Evolutionary conservation across 208 protist species (phyloP).

Genomic region (Herpetomonas tarakana): DNA sequence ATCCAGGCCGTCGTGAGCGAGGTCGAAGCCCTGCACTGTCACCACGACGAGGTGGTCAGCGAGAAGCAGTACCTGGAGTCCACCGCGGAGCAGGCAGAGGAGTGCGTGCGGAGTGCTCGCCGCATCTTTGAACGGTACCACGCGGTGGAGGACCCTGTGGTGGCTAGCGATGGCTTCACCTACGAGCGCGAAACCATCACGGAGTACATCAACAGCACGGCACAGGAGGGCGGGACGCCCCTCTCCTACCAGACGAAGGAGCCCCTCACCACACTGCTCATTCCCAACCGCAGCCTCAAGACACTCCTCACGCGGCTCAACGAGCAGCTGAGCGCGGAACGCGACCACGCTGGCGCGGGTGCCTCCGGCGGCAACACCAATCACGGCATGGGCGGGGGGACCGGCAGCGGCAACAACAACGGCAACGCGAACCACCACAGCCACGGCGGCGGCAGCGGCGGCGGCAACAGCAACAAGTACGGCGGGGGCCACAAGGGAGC

Average conservation of each 20-base stretch:
- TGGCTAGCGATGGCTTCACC: conserved; percentile 89
- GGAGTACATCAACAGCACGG: conserved; percentile 62
- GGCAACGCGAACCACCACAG: conserved; percentile 5
- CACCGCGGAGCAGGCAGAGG: conserved; percentile 44
- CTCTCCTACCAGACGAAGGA: conserved; percentile 70
- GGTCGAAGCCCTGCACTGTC: conserved; percentile 39
- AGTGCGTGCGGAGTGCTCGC: conserved; percentile 43
- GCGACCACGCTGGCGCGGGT: neutral
- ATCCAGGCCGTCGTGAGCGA: conserved; percentile 36
- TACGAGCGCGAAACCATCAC: conserved; percentile 88
- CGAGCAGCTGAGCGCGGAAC: conserved; percentile 19
- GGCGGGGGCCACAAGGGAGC: conserved; percentile 7
- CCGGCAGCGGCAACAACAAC: conserved; percentile 7
- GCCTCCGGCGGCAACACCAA: neutral
- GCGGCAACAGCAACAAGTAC: conserved; percentile 5
- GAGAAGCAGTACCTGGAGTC: conserved; percentile 53
- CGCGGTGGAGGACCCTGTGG: conserved; percentile 80
- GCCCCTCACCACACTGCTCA: conserved; percentile 58
- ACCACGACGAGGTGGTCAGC: conserved; percentile 56
- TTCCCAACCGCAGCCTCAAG: conserved; percentile 82
- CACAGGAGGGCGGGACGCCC: conserved; percentile 41
- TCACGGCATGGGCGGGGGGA: neutral
- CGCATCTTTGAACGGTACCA: conserved; percentile 64
- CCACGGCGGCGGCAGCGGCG: neutral
- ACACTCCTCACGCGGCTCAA: conserved; percentile 69